These are phyloP conservation scores for Cicer yamashitae DNA, from an alignment of 306 rosid species.

Conservation along the genomic window DNA sequence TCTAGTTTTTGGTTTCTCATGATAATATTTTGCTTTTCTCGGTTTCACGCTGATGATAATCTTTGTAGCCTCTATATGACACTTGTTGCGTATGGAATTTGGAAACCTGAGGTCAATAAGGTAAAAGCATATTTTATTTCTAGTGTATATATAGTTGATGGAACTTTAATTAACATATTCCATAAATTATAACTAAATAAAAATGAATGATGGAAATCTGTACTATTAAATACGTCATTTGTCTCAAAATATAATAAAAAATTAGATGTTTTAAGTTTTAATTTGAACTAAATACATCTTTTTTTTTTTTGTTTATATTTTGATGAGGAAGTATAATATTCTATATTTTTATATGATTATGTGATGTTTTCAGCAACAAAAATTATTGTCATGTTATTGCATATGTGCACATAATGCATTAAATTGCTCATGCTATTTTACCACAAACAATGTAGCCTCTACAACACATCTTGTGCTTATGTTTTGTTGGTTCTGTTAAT, in stretches of 20 bases:
- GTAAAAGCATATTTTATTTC: background rate
- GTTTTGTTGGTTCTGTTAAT: background rate
- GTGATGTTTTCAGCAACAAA: background rate
- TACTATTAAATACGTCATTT: background rate
- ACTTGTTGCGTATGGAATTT: background rate
- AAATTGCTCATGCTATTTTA: constrained; percentile 10
- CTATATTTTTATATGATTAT: background rate
- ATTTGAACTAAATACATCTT: too few species aligned
- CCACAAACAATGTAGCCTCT: constrained; percentile 12
- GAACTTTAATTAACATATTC: background rate
- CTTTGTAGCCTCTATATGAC: background rate
- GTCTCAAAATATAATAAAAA: too few species aligned
- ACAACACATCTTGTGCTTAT: background rate
- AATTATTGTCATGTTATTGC: background rate
- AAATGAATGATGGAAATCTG: background rate
- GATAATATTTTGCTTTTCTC: background rate
- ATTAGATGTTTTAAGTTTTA: too few species aligned
- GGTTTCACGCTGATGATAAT: background rate
- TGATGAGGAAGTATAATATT: too few species aligned
- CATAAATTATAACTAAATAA: background rate
- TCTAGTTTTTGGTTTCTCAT: too few species aligned
- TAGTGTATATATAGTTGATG: too few species aligned
- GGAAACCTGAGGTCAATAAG: background rate
- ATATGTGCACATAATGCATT: constrained; percentile 8
- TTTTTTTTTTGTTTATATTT: too few species aligned